Conservation (phyloP, 805 yeast genomes). For the Yamadazyma kitorensis region DNA sequence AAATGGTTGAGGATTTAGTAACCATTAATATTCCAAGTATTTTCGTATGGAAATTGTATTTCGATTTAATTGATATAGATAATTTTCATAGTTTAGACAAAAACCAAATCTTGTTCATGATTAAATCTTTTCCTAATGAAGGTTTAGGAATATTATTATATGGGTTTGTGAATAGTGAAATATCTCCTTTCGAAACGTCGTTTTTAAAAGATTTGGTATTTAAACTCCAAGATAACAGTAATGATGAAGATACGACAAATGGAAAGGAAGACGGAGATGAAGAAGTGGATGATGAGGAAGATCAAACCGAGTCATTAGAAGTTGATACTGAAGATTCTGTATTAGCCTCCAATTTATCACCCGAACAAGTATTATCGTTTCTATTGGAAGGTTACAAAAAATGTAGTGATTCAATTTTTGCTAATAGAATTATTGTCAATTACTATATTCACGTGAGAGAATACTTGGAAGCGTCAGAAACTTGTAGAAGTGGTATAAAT, state of each 20-base stretch:
- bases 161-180: slow-evolving; percentile 63
- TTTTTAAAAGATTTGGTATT: slow-evolving; percentile 17
- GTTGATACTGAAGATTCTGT: slow-evolving; percentile 16
- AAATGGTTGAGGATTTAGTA: slow-evolving; percentile 69
- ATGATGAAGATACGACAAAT: slow-evolving; percentile 11
- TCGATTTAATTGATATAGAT: slow-evolving; percentile 69
- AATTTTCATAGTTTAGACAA: slow-evolving; percentile 48
- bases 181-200: slow-evolving; percentile 55
- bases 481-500: slow-evolving; percentile 59
- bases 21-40: slow-evolving; percentile 58
- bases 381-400: slow-evolving; percentile 50
- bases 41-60: slow-evolving; percentile 68
- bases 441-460: slow-evolving; percentile 60
- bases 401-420: slow-evolving; percentile 47
- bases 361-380: slow-evolving; percentile 50
- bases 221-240: not conserved
- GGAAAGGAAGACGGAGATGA: slow-evolving; percentile 16
- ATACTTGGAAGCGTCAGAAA: slow-evolving; percentile 59
- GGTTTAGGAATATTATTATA: slow-evolving; percentile 63
- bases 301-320: slow-evolving; percentile 19
- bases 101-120: slow-evolving; percentile 45
- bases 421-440: slow-evolving; percentile 61
- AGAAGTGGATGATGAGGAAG: not conserved
- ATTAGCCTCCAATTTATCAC: slow-evolving; percentile 21
- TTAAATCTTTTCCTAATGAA: slow-evolving; percentile 53